Base-by-base conservation (phyloP, 177 flowering plant genomes). In the Vitis hybrid region DNA sequence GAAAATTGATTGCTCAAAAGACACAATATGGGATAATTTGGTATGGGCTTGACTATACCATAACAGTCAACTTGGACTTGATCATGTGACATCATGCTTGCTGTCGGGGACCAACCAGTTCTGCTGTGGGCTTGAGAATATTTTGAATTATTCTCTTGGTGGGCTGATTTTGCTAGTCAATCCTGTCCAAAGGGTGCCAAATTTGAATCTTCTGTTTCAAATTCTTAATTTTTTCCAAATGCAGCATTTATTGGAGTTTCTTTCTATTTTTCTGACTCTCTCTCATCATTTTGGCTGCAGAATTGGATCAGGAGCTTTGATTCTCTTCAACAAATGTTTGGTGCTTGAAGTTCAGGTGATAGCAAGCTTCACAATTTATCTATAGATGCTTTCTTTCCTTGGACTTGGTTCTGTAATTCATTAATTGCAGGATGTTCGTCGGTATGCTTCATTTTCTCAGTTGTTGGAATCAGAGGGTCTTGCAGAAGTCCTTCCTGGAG, bases 401-500 rank as follows among this genome's bases (percentile, higher is more conserved):
- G 15, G 18, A 35, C 8, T 65, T 15, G 66, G 60, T 56, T 27
- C n/a, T 14, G 1, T 61, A 61, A 71, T 53, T 73, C 9, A 27
- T 78, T 20, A 3, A 50, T 32, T 78, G 66, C 86, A 93, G 97
- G 80, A 80, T 78, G 80, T 89, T 52, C 83, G 57, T 59, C 11
- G 64, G 11, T 85, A 91, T 84, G 67, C 85, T 77, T 90, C 97
- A 21, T 94, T 94, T 77, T 76, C 66, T 50, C 89, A 88, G 72
- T 86, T 94, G 98, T 67, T 94, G 75, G 78, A 80, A 64, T 81
- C 80, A 58, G 91, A 90, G 80, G 55, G 77, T 74, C 86, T 92
- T 60, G 63, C 68, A 18, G 81, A 83, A 70, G 88, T 94, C 58
- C 88, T 94, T 73, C 97, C 94, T 61, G 97, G 94, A 30, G 85